These are phyloP conservation scores for Pelomyxa schiedti DNA, from an alignment of 78 protist genomes.

Conservation along the genomic window DNA sequence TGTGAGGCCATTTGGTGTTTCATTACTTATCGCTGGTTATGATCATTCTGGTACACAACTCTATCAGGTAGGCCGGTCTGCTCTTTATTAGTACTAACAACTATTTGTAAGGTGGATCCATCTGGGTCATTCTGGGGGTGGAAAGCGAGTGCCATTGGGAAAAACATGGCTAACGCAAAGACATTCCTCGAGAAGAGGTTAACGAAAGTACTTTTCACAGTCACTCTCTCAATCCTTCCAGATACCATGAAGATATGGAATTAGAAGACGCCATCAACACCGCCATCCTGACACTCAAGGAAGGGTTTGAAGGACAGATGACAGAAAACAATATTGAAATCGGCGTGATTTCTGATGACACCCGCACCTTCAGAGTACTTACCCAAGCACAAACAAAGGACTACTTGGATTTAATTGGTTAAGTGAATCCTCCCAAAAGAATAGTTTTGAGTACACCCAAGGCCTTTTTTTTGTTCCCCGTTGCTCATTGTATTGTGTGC, in stretches of 20 bases:
- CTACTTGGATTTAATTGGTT: constrained; percentile 44
- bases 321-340: constrained; percentile 86
- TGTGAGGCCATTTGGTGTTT: constrained; percentile 98
- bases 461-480: too few species aligned
- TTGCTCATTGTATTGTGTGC: too few species aligned
- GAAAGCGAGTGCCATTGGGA: constrained; percentile 99
- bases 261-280: constrained; percentile 97
- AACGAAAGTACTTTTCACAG: not conserved
- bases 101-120: too few species aligned
- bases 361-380: constrained; percentile 26
- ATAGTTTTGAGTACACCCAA: too few species aligned
- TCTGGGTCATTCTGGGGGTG: constrained; percentile 96
- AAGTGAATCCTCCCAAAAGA: too few species aligned
- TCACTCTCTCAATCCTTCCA: not conserved
- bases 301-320: constrained; percentile 70
- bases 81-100: too few species aligned
- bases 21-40: constrained; percentile 86
- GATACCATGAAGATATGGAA: constrained; percentile 85
- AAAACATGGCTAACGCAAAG: constrained; percentile 77
- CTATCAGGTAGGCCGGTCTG: too few species aligned
- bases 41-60: constrained; percentile 83
- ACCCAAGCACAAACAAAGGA: constrained; percentile 71
- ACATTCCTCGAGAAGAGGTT: constrained; percentile 94
- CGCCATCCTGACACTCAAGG: constrained; percentile 87
- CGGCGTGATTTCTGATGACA: constrained; percentile 59